Percentiles rank a stretch among this genome's conserved stretches.
Evolutionary conservation across 768 basidiomycete genomes (phyloP).

Genomic region (Phaeotremella fagi): DNA sequence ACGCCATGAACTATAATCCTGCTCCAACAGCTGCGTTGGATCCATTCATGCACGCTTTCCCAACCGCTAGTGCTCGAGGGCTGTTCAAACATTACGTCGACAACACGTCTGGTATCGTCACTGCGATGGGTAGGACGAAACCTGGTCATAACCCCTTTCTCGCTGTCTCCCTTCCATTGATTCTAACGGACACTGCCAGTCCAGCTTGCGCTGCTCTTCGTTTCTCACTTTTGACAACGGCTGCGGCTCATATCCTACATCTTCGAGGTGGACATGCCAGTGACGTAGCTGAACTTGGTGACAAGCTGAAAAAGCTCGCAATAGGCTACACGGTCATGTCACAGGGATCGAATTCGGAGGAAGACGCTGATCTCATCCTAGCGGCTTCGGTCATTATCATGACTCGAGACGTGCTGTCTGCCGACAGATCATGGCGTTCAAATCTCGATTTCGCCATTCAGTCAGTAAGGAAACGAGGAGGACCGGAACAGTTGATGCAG

Average conservation of each 20-base stretch:
- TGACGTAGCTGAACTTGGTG: background rate
- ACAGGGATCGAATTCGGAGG: background rate
- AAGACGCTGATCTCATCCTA: slow-evolving; percentile 1
- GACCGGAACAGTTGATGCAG: slow-evolving; percentile 2
- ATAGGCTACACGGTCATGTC: background rate
- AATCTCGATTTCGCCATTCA: slow-evolving; percentile 15
- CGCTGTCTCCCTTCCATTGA: slow-evolving; percentile 5
- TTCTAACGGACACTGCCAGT: slow-evolving; percentile 6
- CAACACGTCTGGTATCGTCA: slow-evolving; percentile 1
- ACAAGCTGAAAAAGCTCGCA: background rate
- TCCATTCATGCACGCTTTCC: slow-evolving; percentile 8
- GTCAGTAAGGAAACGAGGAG: slow-evolving; percentile 5
- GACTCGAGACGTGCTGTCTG: slow-evolving; percentile 9
- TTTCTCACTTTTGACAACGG: slow-evolving; percentile 10
- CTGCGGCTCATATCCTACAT: slow-evolving; percentile 6
- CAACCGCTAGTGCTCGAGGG: slow-evolving; percentile 1
- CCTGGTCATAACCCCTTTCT: slow-evolving; percentile 10
- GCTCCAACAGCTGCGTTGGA: background rate
- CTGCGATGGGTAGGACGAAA: slow-evolving; percentile 7
- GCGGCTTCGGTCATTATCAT: slow-evolving; percentile 7
- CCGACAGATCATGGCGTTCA: slow-evolving; percentile 1
- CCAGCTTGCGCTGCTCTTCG: slow-evolving; percentile 8
- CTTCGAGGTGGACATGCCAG: background rate
- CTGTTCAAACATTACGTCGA: slow-evolving; percentile 12
- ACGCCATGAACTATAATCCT: background rate